phyloP scores from a whole-genome alignment of 352 stramenopile species.

The Phytophthora palmivora region DNA sequence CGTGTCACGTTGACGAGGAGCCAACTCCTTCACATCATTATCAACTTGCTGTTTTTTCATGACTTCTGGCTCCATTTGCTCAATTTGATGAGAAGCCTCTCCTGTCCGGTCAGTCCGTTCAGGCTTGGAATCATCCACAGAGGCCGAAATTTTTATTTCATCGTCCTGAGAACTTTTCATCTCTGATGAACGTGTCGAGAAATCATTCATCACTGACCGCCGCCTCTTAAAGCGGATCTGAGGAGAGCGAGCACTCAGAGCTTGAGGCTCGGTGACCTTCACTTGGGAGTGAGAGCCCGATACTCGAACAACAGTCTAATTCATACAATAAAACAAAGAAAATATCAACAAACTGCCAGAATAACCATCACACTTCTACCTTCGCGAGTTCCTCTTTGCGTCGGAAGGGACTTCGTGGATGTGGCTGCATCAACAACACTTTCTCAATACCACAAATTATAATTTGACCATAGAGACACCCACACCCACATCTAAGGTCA shows the following conservation, averaged over 20 bases:
- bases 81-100: neutral
- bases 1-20: neutral
- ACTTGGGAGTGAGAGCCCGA: slow-evolving; percentile 18
- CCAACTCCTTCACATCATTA: neutral
- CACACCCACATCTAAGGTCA: slow-evolving; percentile 39
- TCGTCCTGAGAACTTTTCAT: neutral
- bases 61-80: neutral
- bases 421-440: slow-evolving; percentile 21
- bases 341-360: neutral
- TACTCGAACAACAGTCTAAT: slow-evolving; percentile 16
- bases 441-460: neutral
- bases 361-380: slow-evolving; percentile 22
- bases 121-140: neutral
- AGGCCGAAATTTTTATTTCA: slow-evolving; percentile 5
- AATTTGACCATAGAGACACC: neutral
- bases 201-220: neutral
- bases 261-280: slow-evolving; percentile 9
- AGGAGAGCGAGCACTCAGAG: slow-evolving; percentile 26
- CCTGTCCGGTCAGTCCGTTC: neutral
- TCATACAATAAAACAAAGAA: neutral
- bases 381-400: slow-evolving; percentile 45
- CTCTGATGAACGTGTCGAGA: neutral
- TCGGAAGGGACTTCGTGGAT: slow-evolving; percentile 52
- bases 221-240: slow-evolving; percentile 1
- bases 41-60: neutral